Evolutionary conservation across 768 basidiomycete genomes (phyloP).

Genomic region (Saitozyma sp.): DNA sequence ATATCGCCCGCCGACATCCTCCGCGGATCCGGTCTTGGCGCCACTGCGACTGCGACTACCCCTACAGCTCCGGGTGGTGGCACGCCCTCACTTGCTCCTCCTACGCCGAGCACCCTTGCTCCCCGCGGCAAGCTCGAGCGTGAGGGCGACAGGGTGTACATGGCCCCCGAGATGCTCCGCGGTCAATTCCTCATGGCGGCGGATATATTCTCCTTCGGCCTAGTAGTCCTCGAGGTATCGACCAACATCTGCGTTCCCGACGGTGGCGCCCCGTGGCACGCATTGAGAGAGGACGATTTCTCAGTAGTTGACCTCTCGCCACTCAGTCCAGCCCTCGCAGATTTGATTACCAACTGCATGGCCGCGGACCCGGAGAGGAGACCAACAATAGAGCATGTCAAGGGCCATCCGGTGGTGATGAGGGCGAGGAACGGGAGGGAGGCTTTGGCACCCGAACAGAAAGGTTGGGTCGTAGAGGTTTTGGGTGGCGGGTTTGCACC

Average conservation of each 20-base stretch:
- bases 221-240: slow-evolving; percentile 92
- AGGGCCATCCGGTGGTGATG: slow-evolving; percentile 42
- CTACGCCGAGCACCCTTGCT: neutral
- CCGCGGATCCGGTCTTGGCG: slow-evolving; percentile 46
- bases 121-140: slow-evolving; percentile 63
- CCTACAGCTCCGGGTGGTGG: neutral
- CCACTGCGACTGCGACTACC: neutral
- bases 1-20: slow-evolving; percentile 53
- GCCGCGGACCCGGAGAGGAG: slow-evolving; percentile 30
- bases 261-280: slow-evolving; percentile 91
- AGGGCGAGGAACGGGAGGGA: slow-evolving; percentile 40
- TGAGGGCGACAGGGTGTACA: slow-evolving; percentile 95
- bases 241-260: slow-evolving; percentile 96
- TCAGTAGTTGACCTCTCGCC: slow-evolving; percentile 57
- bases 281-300: slow-evolving; percentile 86
- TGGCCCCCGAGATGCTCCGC: slow-evolving; percentile 92
- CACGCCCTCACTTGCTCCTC: too few species aligned
- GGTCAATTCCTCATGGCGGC: slow-evolving; percentile 90
- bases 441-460: slow-evolving; percentile 46
- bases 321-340: slow-evolving; percentile 46
- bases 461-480: slow-evolving; percentile 42
- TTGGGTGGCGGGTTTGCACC: slow-evolving; percentile 26
- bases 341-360: slow-evolving; percentile 50
- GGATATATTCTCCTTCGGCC: slow-evolving; percentile 96
- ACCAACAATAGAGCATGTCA: slow-evolving; percentile 35